Percentiles rank a stretch among this genome's conserved stretches.
Conservation (phyloP, 1,284 basidiomycete species). For the Ceratobasidium sp. region DNA sequence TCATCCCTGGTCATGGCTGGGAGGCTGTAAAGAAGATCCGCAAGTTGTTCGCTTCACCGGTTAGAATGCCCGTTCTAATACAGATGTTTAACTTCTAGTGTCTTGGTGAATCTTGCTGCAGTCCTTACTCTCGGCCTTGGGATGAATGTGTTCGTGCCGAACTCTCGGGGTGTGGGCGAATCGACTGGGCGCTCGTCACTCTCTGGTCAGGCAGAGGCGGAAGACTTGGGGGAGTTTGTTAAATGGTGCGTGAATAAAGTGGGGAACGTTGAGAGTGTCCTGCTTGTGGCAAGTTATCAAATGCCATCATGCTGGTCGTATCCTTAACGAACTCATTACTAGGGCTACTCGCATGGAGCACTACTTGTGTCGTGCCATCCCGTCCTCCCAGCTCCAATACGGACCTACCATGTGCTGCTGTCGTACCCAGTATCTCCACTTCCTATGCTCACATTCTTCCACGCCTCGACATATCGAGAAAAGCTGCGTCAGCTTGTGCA, state of each 20-base stretch:
- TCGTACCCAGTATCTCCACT: slow-evolving; percentile 83
- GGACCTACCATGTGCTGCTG: slow-evolving; percentile 75
- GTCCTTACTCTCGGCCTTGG: slow-evolving; percentile 57
- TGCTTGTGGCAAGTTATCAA: slow-evolving; percentile 66
- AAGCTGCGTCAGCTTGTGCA: slow-evolving; percentile 67
- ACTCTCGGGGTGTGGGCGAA: slow-evolving; percentile 79
- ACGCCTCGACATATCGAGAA: slow-evolving; percentile 66
- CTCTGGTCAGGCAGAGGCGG: slow-evolving; percentile 74
- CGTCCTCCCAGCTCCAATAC: slow-evolving; percentile 63
- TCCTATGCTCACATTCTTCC: slow-evolving; percentile 76
- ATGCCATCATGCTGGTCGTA: neutral
- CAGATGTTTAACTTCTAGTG: slow-evolving; percentile 56
- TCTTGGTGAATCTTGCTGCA: slow-evolving; percentile 57
- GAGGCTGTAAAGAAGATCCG: slow-evolving; percentile 80
- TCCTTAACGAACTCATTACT: neutral
- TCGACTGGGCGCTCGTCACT: slow-evolving; percentile 79
- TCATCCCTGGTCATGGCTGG: slow-evolving; percentile 85
- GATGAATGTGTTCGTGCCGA: slow-evolving; percentile 77
- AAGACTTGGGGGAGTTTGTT: slow-evolving; percentile 75
- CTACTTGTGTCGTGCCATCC: slow-evolving; percentile 77
- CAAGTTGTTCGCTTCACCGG: slow-evolving; percentile 60
- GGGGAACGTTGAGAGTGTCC: slow-evolving; percentile 64
- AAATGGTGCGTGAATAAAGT: slow-evolving; percentile 67
- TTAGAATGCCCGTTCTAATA: slow-evolving; percentile 36
- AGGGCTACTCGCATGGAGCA: slow-evolving; percentile 88